Base-by-base conservation (phyloP, 805 yeast species). In the Saturnispora bothae region DNA sequence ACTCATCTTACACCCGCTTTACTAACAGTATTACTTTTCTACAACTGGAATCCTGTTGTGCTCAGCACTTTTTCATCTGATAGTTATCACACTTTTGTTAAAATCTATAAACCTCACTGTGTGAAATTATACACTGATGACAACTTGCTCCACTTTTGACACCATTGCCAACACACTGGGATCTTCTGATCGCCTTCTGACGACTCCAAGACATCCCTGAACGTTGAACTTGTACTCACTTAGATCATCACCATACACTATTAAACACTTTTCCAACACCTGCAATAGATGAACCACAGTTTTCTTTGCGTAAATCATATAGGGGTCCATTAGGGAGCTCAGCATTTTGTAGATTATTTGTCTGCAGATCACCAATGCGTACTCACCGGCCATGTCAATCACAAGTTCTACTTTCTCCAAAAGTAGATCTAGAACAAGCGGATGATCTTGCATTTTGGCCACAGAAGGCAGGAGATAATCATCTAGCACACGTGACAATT, bases 391-490 rank as follows among this genome's bases (percentile, higher is more conserved):
- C 3, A 44, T 42, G 4, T 47, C 10, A 1, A 53, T n/a, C 5
- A 44, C 36, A 10, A 28, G 14, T 15, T 40, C 19, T 1, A 53
- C 23, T 1, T 47, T 38, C 5, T 36, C 26, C 12, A 53, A 31
- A 8, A 58, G 32, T 9, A 42, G 28, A 3, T 10, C n/a, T 13
- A 47, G 28, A 3, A 57, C 38, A 10, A 36, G 33, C 3, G 59
- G 53, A 20, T 42, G 34, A 21, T 57, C 62, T n/a, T 40, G 43
- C 5, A 46, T 50, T 33, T 50, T 52, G 10, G 39, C 37, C 7
- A 58, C 36, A 1, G 57, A 49, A 2, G 60, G 56, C n/a, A 56
- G 29, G 8, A 54, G 14, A 16, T 47, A 48, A 28, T 55, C 55
- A 14, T 52, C 44, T 10, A 57, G 33, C n/a, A 57, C 18, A 9